Percentiles rank a stretch among this genome's conserved stretches.
Evolutionary conservation across 2,329 filamentous ascomycete species (phyloP).

Genomic region (Claviceps sp.): DNA sequence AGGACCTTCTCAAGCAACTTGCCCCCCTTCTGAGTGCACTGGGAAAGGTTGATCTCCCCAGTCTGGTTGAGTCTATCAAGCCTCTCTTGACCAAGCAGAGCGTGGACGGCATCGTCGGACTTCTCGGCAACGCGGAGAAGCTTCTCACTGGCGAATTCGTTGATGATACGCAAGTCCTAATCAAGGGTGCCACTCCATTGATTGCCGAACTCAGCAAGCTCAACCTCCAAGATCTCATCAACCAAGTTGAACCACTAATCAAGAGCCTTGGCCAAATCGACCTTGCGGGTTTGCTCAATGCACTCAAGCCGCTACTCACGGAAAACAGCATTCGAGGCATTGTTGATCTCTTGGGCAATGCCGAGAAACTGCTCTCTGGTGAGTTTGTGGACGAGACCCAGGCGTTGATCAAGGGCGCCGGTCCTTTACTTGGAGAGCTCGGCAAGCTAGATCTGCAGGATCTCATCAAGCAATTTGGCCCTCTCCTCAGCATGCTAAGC

Average conservation of each 20-base stretch:
- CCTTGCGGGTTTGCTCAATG: slow-evolving; percentile 15
- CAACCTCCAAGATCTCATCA: not conserved
- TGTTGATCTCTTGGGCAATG: not conserved
- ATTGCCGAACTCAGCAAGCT: not conserved
- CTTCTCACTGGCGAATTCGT: not conserved
- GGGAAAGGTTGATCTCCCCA: slow-evolving; percentile 18
- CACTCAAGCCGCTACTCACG: slow-evolving; percentile 16
- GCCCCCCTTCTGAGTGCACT: slow-evolving; percentile 13
- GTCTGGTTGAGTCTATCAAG: slow-evolving; percentile 14
- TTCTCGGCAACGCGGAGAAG: not conserved
- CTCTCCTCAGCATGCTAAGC: not conserved
- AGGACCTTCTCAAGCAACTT: slow-evolving; percentile 11
- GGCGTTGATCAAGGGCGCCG: not conserved
- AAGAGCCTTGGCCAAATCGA: slow-evolving; percentile 14
- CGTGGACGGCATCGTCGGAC: slow-evolving; percentile 9
- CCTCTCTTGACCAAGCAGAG: slow-evolving; percentile 19
- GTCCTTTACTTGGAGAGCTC: not conserved
- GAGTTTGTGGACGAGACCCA: not conserved
- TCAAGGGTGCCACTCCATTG: not conserved
- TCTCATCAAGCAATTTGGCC: not conserved
- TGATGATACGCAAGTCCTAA: not conserved
- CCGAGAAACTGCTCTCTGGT: not conserved
- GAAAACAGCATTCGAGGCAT: slow-evolving; percentile 13
- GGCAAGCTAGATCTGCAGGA: not conserved
- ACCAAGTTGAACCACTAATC: not conserved